Evolutionary conservation across 1,284 basidiomycete genomes (phyloP), one percentile per base, ranked within the genome.

Genomic region (Boletus smithii): DNA sequence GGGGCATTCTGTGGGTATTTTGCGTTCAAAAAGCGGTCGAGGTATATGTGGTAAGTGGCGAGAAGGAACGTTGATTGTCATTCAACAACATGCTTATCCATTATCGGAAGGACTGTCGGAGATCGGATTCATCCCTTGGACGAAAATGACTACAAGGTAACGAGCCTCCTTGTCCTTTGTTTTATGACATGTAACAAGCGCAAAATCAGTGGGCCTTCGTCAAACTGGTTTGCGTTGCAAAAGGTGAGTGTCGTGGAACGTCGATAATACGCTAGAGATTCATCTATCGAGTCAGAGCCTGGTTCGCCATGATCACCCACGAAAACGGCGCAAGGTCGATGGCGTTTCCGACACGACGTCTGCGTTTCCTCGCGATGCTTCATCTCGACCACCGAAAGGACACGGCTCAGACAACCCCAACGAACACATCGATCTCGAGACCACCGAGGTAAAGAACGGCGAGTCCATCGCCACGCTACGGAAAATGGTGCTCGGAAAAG

Each of bases 401-500:
- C 40, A n/a, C 3, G 11, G 31, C 17, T 5, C n/a, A 3, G 46
- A 35, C 11, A 17, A 4, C 11, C 14, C 42, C 14, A 44, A 46
- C 8, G 45, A 54, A 16, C 40, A 50, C 16, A 22, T 59, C 8
- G 60, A 66, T 26, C 54, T 65, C 41, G 46, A 56, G n/a, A 63
- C 53, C n/a, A 29, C 51, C 13, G 58, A 61, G 16, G 37, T 57
- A 5, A 70, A 68, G 58, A 74, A 76, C 44, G 74, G 76, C 18
- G 78, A 81, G 55, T 77, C 79, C 3, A 36, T 78, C 14, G 53
- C 66, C 8, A 53, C 57, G 2, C 58, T 85, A 13, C 73, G 74
- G 34, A 69, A 65, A 46, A 81, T 85, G 79, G 69, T 82, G 7
- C 55, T 70, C 8, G 82, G 80, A 23, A 56, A 75, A 37, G 36